A percentile compares a stretch with the other conserved stretches of the same genome.
Evolutionary conservation across 306 rosid genomes (phyloP).

Genomic region (Casuarina glauca): DNA sequence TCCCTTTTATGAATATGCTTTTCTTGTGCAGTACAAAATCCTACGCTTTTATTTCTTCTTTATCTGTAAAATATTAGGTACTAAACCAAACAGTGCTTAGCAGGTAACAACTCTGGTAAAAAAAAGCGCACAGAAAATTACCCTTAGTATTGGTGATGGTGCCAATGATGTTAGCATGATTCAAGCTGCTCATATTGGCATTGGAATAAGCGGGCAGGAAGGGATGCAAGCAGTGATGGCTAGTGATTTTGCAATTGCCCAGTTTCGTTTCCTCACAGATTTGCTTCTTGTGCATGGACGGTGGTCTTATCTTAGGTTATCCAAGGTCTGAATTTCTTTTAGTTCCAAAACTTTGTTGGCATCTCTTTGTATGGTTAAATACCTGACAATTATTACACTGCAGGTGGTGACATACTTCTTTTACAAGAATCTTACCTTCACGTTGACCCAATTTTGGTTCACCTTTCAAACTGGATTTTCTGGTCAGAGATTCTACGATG

Average conservation of each 20-base stretch:
- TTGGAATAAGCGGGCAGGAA: slow-evolving; percentile 96
- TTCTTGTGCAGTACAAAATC: background rate
- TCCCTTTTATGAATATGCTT: no score
- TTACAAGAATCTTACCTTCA: slow-evolving; percentile 96
- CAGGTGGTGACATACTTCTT: slow-evolving; percentile 94
- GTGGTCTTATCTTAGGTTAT: slow-evolving; percentile 93
- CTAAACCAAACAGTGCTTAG: slow-evolving; percentile 14
- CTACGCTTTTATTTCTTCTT: background rate
- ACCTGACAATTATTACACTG: slow-evolving; percentile 30
- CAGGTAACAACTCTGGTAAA: slow-evolving; percentile 95
- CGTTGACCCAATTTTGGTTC: slow-evolving; percentile 98
- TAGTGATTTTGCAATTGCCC: slow-evolving; percentile 97
- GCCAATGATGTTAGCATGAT: slow-evolving; percentile 99
- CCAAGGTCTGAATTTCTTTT: slow-evolving; percentile 67
- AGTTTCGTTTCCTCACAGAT: slow-evolving; percentile 92
- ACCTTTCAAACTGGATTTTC: slow-evolving; percentile 97
- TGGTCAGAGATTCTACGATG: slow-evolving; percentile 98
- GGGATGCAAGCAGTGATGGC: slow-evolving; percentile 99
- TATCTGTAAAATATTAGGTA: background rate
- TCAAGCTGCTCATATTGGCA: slow-evolving; percentile 98
- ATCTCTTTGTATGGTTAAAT: slow-evolving; percentile 17
- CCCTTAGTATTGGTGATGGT: slow-evolving; percentile 97
- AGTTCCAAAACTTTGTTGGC: slow-evolving; percentile 7
- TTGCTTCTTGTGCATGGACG: slow-evolving; percentile 98
- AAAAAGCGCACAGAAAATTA: slow-evolving; percentile 86